Conservation (phyloP, 306 rosid species). For the Hippophae tibetana region DNA sequence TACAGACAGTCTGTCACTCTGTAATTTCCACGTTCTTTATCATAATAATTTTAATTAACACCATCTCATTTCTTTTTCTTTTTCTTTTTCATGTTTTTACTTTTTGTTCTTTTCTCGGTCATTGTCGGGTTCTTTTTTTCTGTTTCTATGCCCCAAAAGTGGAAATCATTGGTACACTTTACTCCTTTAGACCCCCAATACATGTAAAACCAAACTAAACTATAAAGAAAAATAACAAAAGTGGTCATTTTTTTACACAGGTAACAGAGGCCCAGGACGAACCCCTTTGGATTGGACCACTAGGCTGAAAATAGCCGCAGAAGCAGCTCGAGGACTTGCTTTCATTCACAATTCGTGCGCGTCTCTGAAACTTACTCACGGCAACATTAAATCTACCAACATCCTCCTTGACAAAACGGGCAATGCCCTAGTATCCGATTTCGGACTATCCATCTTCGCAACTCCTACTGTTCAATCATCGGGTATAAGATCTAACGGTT, state of each 20-base stretch:
- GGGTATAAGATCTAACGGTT: conserved; percentile 45
- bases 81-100: no score
- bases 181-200: no score
- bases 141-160: no score
- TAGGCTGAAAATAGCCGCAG: conserved; percentile 65
- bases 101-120: no score
- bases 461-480: conserved; percentile 15
- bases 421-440: conserved; percentile 57
- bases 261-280: conserved; percentile 87
- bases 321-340: conserved; percentile 68
- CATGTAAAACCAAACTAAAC: no score
- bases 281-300: conserved; percentile 90
- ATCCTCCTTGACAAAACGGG: conserved; percentile 52
- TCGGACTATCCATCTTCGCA: conserved; percentile 53
- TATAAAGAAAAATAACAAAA: not conserved
- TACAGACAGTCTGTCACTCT: no score
- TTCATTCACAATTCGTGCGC: conserved; percentile 65
- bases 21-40: no score
- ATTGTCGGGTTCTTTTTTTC: no score
- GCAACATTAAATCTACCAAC: conserved; percentile 81
- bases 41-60: no score
- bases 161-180: no score
- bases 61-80: no score
- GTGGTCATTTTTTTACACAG: conserved; percentile 17
- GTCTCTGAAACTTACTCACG: conserved; percentile 54